These are phyloP conservation scores for Pseudocercospora fijiensis DNA, from an alignment of 2,329 filamentous ascomycete species.

Conservation along the genomic window DNA sequence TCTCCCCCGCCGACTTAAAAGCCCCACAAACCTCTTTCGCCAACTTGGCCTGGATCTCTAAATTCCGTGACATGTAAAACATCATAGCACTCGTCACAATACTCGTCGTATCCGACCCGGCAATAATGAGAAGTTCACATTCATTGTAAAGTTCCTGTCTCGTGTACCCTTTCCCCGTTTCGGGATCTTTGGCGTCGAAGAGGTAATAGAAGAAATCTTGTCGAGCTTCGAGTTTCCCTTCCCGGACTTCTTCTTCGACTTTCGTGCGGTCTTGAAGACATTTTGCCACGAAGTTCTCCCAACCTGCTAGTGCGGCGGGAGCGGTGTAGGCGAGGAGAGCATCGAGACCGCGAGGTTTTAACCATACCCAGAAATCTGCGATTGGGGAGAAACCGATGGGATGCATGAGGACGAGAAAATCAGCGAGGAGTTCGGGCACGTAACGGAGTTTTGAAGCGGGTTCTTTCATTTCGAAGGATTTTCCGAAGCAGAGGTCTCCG, in stretches of 20 bases:
- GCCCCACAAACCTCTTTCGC: slow-evolving; percentile 33
- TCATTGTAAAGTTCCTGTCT: slow-evolving; percentile 25
- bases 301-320: slow-evolving; percentile 41
- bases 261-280: slow-evolving; percentile 47
- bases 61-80: slow-evolving; percentile 37
- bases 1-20: slow-evolving; percentile 37
- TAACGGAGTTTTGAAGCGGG: slow-evolving; percentile 36
- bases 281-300: slow-evolving; percentile 45
- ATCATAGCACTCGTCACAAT: slow-evolving; percentile 34
- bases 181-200: slow-evolving; percentile 27
- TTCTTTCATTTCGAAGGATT: slow-evolving; percentile 47
- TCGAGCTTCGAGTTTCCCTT: slow-evolving; percentile 9
- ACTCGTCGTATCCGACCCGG: slow-evolving; percentile 34
- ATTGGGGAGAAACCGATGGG: slow-evolving; percentile 21
- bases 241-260: slow-evolving; percentile 17
- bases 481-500: slow-evolving; percentile 44
- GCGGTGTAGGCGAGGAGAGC: slow-evolving; percentile 45
- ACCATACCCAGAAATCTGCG: slow-evolving; percentile 23
- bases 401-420: slow-evolving; percentile 18
- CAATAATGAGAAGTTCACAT: slow-evolving; percentile 27
- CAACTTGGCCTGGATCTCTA: slow-evolving; percentile 30
- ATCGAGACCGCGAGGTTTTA: slow-evolving; percentile 36
- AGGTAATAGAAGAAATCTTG: slow-evolving; percentile 28
- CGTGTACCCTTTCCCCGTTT: slow-evolving; percentile 26
- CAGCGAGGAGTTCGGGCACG: slow-evolving; percentile 20